These are phyloP conservation scores for Mycena sp. DNA, from an alignment of 1,284 basidiomycete species.

Conservation along the genomic window DNA sequence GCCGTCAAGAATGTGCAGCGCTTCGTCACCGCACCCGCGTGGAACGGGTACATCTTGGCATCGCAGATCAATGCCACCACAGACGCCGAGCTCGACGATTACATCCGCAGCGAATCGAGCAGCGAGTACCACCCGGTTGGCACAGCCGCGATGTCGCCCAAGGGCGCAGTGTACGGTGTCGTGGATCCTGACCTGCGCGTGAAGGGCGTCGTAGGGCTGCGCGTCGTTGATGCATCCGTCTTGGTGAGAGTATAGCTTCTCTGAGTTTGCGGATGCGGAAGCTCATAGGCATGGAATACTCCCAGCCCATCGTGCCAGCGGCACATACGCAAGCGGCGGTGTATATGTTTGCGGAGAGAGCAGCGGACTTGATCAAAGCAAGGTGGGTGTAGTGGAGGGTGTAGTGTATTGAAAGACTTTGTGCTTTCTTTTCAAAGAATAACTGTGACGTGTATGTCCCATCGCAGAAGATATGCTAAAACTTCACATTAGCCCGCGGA, in stretches of 20 bases:
- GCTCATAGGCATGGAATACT: neutral
- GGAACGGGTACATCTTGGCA: slow-evolving; percentile 24
- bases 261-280: neutral
- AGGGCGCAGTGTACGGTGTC: slow-evolving; percentile 27
- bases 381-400: neutral
- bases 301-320: slow-evolving; percentile 21
- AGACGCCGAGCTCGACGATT: slow-evolving; percentile 43
- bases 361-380: slow-evolving; percentile 14
- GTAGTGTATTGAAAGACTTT: too few species aligned
- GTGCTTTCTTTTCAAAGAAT: too few species aligned
- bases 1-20: slow-evolving; percentile 23
- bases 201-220: slow-evolving; percentile 40
- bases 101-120: slow-evolving; percentile 40
- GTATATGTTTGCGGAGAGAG: slow-evolving; percentile 28
- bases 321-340: slow-evolving; percentile 27
- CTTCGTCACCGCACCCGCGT: slow-evolving; percentile 30
- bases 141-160: slow-evolving; percentile 37
- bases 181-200: slow-evolving; percentile 37
- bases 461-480: too few species aligned
- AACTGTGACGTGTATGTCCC: too few species aligned
- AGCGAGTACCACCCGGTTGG: slow-evolving; percentile 47
- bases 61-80: slow-evolving; percentile 24
- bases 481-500: slow-evolving; percentile 13
- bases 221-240: slow-evolving; percentile 31
- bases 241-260: slow-evolving; percentile 22